phyloP scores from a whole-genome alignment of 805 yeast species.

The Cyberlindnera mississippiensis region DNA sequence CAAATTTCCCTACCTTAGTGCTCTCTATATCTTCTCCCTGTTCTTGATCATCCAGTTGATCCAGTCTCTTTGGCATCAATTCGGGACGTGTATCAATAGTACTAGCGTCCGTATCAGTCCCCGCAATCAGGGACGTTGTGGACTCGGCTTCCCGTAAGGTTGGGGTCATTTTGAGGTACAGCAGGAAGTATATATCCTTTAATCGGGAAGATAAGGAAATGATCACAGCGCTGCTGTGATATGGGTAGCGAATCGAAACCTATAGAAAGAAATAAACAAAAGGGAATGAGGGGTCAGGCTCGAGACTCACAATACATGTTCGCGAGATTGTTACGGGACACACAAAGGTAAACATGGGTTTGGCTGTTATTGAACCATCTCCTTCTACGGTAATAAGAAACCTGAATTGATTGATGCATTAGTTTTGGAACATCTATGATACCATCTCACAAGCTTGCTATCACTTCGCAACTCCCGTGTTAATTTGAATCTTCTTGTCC shows the following conservation, averaged over 20 bases:
- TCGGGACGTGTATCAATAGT: constrained; percentile 2
- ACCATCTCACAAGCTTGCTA: background rate
- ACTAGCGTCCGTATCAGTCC: constrained; percentile 4
- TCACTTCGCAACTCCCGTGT: constrained; percentile 33
- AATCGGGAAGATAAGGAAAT: no score
- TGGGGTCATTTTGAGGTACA: background rate
- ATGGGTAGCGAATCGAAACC: no score
- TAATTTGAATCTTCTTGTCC: constrained; percentile 89
- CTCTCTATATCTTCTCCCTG: constrained; percentile 14
- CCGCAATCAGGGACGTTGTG: background rate
- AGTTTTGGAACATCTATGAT: no score
- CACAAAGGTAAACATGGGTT: no score
- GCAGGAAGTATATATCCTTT: no score
- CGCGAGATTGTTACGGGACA: no score
- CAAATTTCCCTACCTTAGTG: constrained; percentile 14
- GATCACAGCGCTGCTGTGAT: no score
- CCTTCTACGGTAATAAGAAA: no score
- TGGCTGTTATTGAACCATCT: no score
- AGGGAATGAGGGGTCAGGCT: no score
- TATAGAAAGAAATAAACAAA: no score
- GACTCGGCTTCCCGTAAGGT: background rate
- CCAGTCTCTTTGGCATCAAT: background rate
- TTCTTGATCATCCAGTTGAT: background rate
- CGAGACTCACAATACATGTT: no score
- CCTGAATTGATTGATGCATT: background rate